These are phyloP conservation scores for Rutstroemia sydowiana DNA, from an alignment of 2,329 filamentous ascomycete genomes.

Conservation along the genomic window DNA sequence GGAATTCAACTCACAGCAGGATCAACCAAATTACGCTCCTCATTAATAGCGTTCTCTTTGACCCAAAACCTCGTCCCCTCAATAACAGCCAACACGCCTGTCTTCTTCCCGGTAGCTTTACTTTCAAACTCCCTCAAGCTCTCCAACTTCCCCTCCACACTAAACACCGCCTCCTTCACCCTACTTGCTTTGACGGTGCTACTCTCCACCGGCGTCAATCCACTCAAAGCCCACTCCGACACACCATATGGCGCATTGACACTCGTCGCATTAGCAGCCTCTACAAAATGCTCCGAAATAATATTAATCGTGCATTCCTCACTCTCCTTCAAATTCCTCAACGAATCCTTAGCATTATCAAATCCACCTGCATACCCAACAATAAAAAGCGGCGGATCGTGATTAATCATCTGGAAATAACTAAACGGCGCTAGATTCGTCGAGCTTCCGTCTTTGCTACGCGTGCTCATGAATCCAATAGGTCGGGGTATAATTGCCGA, in stretches of 20 bases:
- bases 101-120: constrained; percentile 61
- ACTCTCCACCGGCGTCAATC: constrained; percentile 61
- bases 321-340: constrained; percentile 64
- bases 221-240: constrained; percentile 73
- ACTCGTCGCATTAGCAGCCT: constrained; percentile 77
- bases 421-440: constrained; percentile 82
- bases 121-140: constrained; percentile 73
- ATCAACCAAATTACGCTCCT: constrained; percentile 67
- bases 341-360: constrained; percentile 63
- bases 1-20: constrained; percentile 45
- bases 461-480: constrained; percentile 57
- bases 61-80: constrained; percentile 88
- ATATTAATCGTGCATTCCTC: constrained; percentile 81
- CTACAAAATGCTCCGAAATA: constrained; percentile 74
- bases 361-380: constrained; percentile 43
- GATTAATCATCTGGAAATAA: constrained; percentile 76
- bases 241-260: constrained; percentile 71
- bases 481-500: constrained; percentile 76
- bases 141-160: constrained; percentile 73
- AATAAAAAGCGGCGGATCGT: constrained; percentile 80
- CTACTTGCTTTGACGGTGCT: constrained; percentile 63
- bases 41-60: constrained; percentile 78
- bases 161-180: constrained; percentile 76
- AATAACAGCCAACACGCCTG: constrained; percentile 65
- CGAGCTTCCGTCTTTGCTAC: constrained; percentile 49